A percentile compares a stretch with the other conserved stretches of the same genome.
Evolutionary conservation across 768 basidiomycete genomes (phyloP).

Genomic region (Lentinula boryana): DNA sequence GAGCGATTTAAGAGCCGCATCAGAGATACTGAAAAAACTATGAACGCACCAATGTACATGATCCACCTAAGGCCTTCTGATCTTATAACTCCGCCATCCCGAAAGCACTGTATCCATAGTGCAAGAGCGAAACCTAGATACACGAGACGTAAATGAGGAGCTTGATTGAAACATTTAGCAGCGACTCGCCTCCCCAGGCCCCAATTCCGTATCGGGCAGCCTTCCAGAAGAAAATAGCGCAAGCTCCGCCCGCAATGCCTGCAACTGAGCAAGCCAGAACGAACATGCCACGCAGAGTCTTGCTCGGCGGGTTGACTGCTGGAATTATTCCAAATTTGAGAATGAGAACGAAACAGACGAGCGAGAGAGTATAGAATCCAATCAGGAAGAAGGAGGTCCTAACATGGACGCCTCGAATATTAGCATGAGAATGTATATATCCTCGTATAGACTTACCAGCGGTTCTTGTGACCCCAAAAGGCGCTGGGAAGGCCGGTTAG

Average conservation of each 20-base stretch:
- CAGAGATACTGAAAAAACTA: slow-evolving; percentile 6
- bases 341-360: slow-evolving; percentile 84
- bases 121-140: slow-evolving; percentile 70
- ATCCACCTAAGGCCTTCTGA: slow-evolving; percentile 84
- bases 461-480: slow-evolving; percentile 91
- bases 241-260: slow-evolving; percentile 76
- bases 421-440: slow-evolving; percentile 10
- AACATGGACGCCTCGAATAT: slow-evolving; percentile 4
- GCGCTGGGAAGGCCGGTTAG: slow-evolving; percentile 85
- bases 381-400: slow-evolving; percentile 94
- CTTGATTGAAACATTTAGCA: background rate
- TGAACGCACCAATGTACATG: slow-evolving; percentile 67
- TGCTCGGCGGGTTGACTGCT: slow-evolving; percentile 75
- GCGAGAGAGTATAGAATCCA: slow-evolving; percentile 83
- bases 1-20: slow-evolving; percentile 14
- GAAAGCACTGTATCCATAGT: slow-evolving; percentile 84
- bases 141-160: slow-evolving; percentile 5
- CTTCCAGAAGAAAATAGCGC: slow-evolving; percentile 92
- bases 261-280: slow-evolving; percentile 77
- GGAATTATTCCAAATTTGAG: slow-evolving; percentile 81
- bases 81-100: slow-evolving; percentile 73
- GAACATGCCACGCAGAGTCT: slow-evolving; percentile 83
- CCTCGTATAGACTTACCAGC: slow-evolving; percentile 56
- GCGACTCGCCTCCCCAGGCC: slow-evolving; percentile 26
- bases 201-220: slow-evolving; percentile 74